Evolutionary conservation across 108 stramenopile species (phyloP).

Genomic region (Nitzschia sp.): DNA sequence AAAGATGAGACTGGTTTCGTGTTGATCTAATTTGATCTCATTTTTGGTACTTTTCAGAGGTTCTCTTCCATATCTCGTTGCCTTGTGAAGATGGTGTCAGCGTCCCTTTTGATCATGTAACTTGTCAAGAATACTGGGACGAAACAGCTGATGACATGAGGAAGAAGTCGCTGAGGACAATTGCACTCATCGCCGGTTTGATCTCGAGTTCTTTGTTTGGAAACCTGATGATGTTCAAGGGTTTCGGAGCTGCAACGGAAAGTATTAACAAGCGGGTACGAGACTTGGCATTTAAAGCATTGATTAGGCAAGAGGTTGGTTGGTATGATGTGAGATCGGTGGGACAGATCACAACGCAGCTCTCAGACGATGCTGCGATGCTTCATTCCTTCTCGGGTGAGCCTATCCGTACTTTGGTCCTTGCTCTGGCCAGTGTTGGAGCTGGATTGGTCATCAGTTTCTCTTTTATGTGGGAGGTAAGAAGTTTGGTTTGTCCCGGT

Average conservation of each 20-base stretch:
- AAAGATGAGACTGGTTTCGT: no score
- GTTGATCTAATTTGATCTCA: not conserved
- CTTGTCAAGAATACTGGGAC: slow-evolving; percentile 44
- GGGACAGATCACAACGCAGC: slow-evolving; percentile 55
- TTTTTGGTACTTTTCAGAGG: slow-evolving; percentile 50
- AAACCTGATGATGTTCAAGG: slow-evolving; percentile 42
- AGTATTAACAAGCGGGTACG: slow-evolving; percentile 59
- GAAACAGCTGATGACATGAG: slow-evolving; percentile 32
- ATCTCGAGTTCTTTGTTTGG: slow-evolving; percentile 36
- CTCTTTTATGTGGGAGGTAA: slow-evolving; percentile 55
- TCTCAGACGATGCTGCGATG: slow-evolving; percentile 63
- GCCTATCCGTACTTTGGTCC: slow-evolving; percentile 53
- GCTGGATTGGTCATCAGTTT: slow-evolving; percentile 60
- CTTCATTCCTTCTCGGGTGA: slow-evolving; percentile 59
- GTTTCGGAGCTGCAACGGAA: slow-evolving; percentile 53
- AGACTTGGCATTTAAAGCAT: slow-evolving; percentile 41
- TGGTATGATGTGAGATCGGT: slow-evolving; percentile 46
- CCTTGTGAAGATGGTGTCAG: slow-evolving; percentile 19
- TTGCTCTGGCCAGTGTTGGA: slow-evolving; percentile 44
- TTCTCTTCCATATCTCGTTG: slow-evolving; percentile 33
- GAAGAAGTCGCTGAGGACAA: slow-evolving; percentile 21
- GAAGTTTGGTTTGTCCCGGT: no score
- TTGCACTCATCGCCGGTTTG: slow-evolving; percentile 25
- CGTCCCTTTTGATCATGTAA: slow-evolving; percentile 15
- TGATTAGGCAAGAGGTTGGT: slow-evolving; percentile 47